phyloP scores from a whole-genome alignment of 2,329 filamentous ascomycete genomes.

The Monilinia laxa region DNA sequence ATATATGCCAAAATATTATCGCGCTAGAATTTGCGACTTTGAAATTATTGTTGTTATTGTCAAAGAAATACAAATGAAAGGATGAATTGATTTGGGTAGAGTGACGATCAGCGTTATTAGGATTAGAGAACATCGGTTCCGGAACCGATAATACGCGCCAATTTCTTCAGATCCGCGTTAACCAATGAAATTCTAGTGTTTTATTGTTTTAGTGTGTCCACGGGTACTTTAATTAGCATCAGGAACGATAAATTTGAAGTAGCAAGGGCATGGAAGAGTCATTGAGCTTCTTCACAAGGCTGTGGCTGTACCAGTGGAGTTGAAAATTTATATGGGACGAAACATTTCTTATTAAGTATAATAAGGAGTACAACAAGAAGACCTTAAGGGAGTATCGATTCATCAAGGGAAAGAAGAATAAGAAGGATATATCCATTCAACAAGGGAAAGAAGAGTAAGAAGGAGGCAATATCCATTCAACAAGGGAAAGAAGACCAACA shows the following conservation, averaged over 20 bases:
- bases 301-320: background rate
- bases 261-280: conserved; percentile 8
- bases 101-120: background rate
- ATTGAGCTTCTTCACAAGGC: conserved; percentile 13
- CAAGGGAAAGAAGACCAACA: conserved; percentile 39
- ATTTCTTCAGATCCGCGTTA: conserved; percentile 21
- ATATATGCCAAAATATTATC: conserved; percentile 1
- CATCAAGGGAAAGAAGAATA: conserved; percentile 47
- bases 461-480: conserved; percentile 64
- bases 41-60: background rate
- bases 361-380: background rate
- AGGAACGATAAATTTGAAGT: conserved; percentile 5
- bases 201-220: background rate
- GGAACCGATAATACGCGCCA: conserved; percentile 14
- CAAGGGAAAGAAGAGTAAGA: conserved; percentile 42
- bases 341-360: background rate
- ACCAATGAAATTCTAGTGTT: conserved; percentile 12
- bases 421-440: conserved; percentile 64
- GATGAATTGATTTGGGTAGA: conserved; percentile 4
- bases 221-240: background rate
- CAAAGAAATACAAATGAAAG: background rate
- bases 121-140: background rate
- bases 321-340: background rate
- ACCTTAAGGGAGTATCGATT: too few relatives aligned
- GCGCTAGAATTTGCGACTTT: conserved; percentile 17